Evolutionary conservation across 179 eudicot genomes (phyloP).

Genomic region (Sideroxylon spinosum): DNA sequence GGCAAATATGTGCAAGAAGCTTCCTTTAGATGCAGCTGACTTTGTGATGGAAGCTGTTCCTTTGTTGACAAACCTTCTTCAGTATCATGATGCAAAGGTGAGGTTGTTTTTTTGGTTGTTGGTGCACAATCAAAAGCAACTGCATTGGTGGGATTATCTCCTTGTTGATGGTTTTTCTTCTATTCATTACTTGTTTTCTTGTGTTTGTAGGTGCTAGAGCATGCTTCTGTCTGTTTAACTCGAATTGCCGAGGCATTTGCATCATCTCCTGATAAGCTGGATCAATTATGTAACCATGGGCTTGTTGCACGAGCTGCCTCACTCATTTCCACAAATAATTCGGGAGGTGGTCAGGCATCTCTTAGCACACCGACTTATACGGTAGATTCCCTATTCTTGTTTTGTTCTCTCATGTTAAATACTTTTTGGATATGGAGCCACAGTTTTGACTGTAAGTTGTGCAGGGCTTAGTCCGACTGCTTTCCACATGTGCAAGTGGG

Average conservation of each 20-base stretch:
- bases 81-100: conserved; percentile 96
- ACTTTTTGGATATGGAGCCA: conserved; percentile 11
- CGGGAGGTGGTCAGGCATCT: conserved; percentile 98
- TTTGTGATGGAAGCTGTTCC: conserved; percentile 99
- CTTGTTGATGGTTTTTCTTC: not conserved
- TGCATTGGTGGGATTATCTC: not conserved
- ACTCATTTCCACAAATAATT: conserved; percentile 73
- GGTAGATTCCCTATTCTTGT: conserved; percentile 30
- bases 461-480: conserved; percentile 91
- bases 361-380: conserved; percentile 91
- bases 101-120: conserved; percentile 14
- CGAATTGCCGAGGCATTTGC: conserved; percentile 96
- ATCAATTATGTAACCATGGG: conserved; percentile 88
- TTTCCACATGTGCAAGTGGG: conserved; percentile 96
- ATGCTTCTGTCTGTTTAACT: conserved; percentile 94
- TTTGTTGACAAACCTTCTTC: conserved; percentile 85
- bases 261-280: conserved; percentile 73
- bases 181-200: not conserved
- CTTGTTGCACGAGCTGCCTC: conserved; percentile 85
- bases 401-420: not conserved
- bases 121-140: not conserved
- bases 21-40: conserved; percentile 96
- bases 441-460: conserved; percentile 16
- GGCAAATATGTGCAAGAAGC: conserved; percentile 99
- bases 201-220: conserved; percentile 67